Evolutionary conservation across 371 early-diverging fungal species (phyloP), one percentile per base, ranked within the genome.

Genomic region (Actinomortierella ambigua): DNA sequence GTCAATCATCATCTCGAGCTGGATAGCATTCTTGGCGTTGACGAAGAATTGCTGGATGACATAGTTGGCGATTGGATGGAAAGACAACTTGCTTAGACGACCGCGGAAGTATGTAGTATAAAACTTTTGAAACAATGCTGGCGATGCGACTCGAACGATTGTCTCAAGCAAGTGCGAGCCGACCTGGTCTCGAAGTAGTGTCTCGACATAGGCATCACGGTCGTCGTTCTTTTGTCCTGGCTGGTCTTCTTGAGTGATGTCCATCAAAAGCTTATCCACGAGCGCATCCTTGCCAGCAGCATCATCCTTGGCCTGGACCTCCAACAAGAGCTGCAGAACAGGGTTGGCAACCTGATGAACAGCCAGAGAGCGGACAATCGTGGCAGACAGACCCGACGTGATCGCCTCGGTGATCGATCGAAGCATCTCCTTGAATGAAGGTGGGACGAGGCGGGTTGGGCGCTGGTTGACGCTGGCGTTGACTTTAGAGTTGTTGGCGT

Each of bases 1-100:
- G 3, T 80, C 79, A 20, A 90, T 75, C 73, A 93, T 81, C 48
- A 81, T 75, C 27, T 79, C 76, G 1, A 92, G 70, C 66, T 92
- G 92, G 2, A 78, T 70, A 6, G 76, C 71, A 41, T 77, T 86
- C 50, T 86, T 82, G 29, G 82, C 88, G 51, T 85, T 75, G 23
- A 79, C 76, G 40, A 93, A 79, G 62, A 92, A 67, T 29, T 85
- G 77, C 78, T 95, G 95, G 23, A 95, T 85, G 2, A 93, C 93
- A 82, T 90, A 94, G 68, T 95, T 95, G 64, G 89, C 83, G n/a
- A 88, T 80, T 11, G 85, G 85, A 61, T 93, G 87, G 53, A 83
- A 65, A 55, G 88, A 86, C 54, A 91, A 83, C 58, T 85, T 81
- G 48, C 77, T 76, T 8, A 93, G 62, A 22, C 83, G 84, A 22